Percentiles rank a stretch among this genome's conserved stretches.
phyloP scores from a whole-genome alignment of 805 yeast genomes.

The Metschnikowia lachancei region DNA sequence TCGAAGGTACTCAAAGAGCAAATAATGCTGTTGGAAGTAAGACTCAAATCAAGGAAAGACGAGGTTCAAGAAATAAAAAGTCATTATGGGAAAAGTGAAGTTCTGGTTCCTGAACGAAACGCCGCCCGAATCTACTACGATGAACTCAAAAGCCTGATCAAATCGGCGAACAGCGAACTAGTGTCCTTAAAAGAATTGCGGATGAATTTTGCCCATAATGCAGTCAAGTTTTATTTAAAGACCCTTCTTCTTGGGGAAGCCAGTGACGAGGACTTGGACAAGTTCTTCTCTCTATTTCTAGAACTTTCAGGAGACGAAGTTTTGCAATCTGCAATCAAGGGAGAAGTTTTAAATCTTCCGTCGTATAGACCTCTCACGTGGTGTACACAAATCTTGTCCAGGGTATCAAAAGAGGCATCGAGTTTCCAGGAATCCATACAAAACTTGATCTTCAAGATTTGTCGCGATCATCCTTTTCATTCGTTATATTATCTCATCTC shows the following conservation, averaged over 20 bases:
- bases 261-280: slow-evolving; percentile 58
- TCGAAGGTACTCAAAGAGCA: slow-evolving; percentile 44
- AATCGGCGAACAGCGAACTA: slow-evolving; percentile 49
- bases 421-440: slow-evolving; percentile 57
- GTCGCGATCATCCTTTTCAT: slow-evolving; percentile 68
- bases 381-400: slow-evolving; percentile 77
- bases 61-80: slow-evolving; percentile 51
- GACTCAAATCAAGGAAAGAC: slow-evolving; percentile 40
- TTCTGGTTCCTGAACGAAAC: slow-evolving; percentile 46
- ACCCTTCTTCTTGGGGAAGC: slow-evolving; percentile 45
- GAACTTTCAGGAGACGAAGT: slow-evolving; percentile 48
- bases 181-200: slow-evolving; percentile 36
- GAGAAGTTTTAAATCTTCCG: slow-evolving; percentile 46
- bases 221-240: slow-evolving; percentile 58
- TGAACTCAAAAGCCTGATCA: slow-evolving; percentile 47
- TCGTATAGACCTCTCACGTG: slow-evolving; percentile 68
- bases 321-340: slow-evolving; percentile 43
- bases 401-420: slow-evolving; percentile 49
- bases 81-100: slow-evolving; percentile 40
- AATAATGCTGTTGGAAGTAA: slow-evolving; percentile 38
- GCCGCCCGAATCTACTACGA: slow-evolving; percentile 52
- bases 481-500: slow-evolving; percentile 62
- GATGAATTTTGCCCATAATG: slow-evolving; percentile 46
- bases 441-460: slow-evolving; percentile 44
- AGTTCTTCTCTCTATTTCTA: slow-evolving; percentile 82